A percentile compares a stretch with the other conserved stretches of the same genome.
Evolutionary conservation across 1,284 basidiomycete genomes (phyloP).

Genomic region (Calocybe gambosa): DNA sequence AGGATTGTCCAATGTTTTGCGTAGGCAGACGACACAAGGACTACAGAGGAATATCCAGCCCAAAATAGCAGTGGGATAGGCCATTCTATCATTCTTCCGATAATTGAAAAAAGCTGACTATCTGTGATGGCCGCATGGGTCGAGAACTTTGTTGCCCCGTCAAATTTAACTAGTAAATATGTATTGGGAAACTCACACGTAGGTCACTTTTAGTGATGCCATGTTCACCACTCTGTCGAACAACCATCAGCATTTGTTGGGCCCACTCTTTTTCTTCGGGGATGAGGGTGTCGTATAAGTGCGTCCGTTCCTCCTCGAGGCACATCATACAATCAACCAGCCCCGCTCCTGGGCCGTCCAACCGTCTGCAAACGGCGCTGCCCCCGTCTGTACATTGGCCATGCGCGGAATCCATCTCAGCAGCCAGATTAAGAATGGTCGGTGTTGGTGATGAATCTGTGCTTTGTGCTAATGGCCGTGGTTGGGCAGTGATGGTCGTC

Average conservation of each 20-base stretch:
- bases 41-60: conserved; percentile 56
- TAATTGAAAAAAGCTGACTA: conserved; percentile 25
- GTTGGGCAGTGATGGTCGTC: conserved; percentile 8
- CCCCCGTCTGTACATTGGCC: conserved; percentile 38
- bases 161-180: neutral
- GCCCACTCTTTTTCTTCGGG: conserved; percentile 30
- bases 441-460: conserved; percentile 17
- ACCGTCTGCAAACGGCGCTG: conserved; percentile 44
- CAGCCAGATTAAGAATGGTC: conserved; percentile 11
- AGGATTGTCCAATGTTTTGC: conserved; percentile 55
- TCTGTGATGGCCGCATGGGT: conserved; percentile 19
- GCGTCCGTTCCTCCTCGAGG: conserved; percentile 38
- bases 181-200: conserved; percentile 33
- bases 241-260: conserved; percentile 33
- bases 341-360: conserved; percentile 28
- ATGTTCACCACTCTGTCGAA: conserved; percentile 33
- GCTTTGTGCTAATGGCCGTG: conserved; percentile 12
- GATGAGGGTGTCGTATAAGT: conserved; percentile 29
- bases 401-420: conserved; percentile 31
- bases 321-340: conserved; percentile 56
- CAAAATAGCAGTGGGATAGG: conserved; percentile 57
- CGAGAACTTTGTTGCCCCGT: conserved; percentile 6
- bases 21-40: conserved; percentile 49
- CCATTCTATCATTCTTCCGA: conserved; percentile 39
- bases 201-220: conserved; percentile 46